Evolutionary conservation across 345 rosid species (phyloP).

Genomic region (Citrus sp.): DNA sequence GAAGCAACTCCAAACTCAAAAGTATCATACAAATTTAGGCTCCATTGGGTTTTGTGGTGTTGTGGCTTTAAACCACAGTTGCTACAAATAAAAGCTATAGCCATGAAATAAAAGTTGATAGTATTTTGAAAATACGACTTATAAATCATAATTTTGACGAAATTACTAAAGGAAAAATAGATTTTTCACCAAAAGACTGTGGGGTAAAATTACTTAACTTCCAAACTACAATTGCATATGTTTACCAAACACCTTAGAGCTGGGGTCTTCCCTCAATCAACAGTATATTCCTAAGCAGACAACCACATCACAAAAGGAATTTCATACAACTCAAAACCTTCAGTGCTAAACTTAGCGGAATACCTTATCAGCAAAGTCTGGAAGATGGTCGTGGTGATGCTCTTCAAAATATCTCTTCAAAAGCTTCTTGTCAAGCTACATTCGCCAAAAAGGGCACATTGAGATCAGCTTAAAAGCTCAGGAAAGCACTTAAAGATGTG

Average conservation of each 20-base stretch:
- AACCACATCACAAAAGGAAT: background rate
- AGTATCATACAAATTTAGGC: background rate
- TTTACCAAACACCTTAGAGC: background rate
- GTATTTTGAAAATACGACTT: background rate
- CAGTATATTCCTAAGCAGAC: background rate
- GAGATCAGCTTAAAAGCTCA: background rate
- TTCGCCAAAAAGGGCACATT: constrained; percentile 22
- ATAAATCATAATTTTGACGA: background rate
- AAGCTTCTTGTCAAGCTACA: constrained; percentile 83
- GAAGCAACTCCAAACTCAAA: background rate
- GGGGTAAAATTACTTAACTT: background rate
- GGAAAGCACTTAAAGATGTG: background rate
- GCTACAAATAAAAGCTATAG: background rate
- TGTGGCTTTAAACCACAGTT: background rate
- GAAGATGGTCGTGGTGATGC: constrained; percentile 66
- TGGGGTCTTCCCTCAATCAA: background rate
- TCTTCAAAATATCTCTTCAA: constrained; percentile 67
- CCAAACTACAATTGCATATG: background rate
- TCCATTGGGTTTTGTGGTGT: background rate
- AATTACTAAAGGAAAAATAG: background rate
- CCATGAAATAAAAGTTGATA: background rate
- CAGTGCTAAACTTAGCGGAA: constrained; percentile 4
- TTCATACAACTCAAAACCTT: background rate
- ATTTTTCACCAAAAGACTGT: background rate
- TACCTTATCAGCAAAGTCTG: constrained; percentile 89